Evolutionary conservation across 2,329 filamentous ascomycete genomes (phyloP).

Genomic region (Hypoxylon sp.): DNA sequence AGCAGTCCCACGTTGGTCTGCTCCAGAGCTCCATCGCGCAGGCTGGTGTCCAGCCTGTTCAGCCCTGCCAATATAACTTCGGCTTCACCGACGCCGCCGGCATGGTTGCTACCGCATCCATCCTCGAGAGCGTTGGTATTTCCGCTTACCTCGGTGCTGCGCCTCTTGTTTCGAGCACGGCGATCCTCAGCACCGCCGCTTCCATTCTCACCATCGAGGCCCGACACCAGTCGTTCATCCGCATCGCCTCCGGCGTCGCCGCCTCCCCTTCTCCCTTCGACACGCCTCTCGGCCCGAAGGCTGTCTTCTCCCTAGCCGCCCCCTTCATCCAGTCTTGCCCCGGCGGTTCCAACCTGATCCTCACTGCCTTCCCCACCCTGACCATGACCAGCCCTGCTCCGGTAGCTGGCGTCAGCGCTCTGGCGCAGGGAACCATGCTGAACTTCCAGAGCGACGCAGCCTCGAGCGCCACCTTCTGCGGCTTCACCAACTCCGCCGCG

Average conservation of each 20-base stretch:
- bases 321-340: conserved; percentile 80
- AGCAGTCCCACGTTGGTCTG: conserved; percentile 70
- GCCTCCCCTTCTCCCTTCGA: conserved; percentile 78
- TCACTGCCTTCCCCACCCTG: conserved; percentile 72
- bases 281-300: conserved; percentile 73
- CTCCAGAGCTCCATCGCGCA: conserved; percentile 71
- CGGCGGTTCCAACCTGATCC: conserved; percentile 70
- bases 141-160: conserved; percentile 80
- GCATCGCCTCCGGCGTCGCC: conserved; percentile 66
- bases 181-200: conserved; percentile 73
- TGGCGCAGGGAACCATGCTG: conserved; percentile 57
- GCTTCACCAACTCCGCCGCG: conserved; percentile 72
- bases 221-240: conserved; percentile 79
- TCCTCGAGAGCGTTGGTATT: conserved; percentile 79
- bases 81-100: conserved; percentile 71
- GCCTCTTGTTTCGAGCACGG: conserved; percentile 69
- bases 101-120: conserved; percentile 76
- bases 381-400: conserved; percentile 61
- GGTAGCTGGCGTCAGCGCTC: conserved; percentile 53
- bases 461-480: conserved; percentile 68
- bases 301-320: conserved; percentile 79
- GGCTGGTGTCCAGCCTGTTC: conserved; percentile 72
- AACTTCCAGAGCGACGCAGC: conserved; percentile 64
- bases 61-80: conserved; percentile 79
- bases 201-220: conserved; percentile 80